Conservation (phyloP, 768 basidiomycete genomes). For the Mrakia frigida region DNA sequence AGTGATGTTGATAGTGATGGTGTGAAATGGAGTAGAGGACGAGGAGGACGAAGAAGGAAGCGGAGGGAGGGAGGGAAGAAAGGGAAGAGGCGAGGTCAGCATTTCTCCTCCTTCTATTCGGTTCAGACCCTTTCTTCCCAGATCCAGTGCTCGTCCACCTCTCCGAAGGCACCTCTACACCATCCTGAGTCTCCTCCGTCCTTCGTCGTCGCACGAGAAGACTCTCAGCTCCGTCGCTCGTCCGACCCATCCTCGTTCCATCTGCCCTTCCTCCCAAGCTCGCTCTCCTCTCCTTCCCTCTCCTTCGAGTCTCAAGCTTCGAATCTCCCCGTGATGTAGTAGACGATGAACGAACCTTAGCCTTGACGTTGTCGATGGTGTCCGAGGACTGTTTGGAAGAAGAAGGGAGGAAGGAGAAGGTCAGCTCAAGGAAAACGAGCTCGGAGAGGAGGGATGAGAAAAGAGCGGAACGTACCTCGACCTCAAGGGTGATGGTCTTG, state of each 20-base stretch:
- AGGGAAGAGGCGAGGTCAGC: constrained; percentile 19
- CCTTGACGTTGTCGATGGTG: constrained; percentile 36
- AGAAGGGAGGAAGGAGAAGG: not conserved
- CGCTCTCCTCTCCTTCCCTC: not conserved
- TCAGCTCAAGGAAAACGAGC: constrained; percentile 8
- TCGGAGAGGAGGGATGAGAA: not conserved
- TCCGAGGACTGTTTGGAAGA: constrained; percentile 28
- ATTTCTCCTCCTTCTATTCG: not conserved
- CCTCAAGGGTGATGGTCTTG: constrained; percentile 45
- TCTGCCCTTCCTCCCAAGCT: not conserved
- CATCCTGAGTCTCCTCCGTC: not conserved
- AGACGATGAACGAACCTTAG: constrained; percentile 26
- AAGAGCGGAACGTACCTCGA: constrained; percentile 18
- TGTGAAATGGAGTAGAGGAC: too few relatives aligned
- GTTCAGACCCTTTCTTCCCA: not conserved
- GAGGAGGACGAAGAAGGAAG: not conserved
- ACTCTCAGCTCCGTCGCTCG: not conserved
- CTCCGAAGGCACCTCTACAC: not conserved
- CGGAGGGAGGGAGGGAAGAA: not conserved
- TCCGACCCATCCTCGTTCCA: not conserved
- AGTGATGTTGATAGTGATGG: not conserved
- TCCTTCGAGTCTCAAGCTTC: not conserved
- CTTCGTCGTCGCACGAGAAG: not conserved
- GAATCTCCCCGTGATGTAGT: not conserved
- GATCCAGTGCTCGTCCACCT: not conserved